Conservation (phyloP, 139 green algal genomes). For the Ettlia oleoabundans region DNA sequence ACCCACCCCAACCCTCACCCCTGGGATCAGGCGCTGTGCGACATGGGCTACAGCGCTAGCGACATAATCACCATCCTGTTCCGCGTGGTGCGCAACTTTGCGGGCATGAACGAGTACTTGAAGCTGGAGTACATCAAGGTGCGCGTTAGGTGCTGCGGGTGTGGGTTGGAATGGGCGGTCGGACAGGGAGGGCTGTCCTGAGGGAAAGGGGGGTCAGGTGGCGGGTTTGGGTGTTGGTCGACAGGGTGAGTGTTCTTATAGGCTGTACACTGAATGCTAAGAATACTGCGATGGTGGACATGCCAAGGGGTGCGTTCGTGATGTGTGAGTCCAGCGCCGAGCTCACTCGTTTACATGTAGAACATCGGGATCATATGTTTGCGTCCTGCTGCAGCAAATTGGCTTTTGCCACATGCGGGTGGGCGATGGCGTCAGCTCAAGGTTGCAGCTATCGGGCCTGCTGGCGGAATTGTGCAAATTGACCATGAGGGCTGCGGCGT, state of each 20-base stretch:
- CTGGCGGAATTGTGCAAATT: slow-evolving; percentile 91
- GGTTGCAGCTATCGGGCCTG: slow-evolving; percentile 93
- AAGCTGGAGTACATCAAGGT: slow-evolving; percentile 96
- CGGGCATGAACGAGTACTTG: slow-evolving; percentile 88
- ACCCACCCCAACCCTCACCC: neutral
- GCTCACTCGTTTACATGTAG: neutral
- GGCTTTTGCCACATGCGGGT: slow-evolving; percentile 96
- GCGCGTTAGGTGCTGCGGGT: neutral
- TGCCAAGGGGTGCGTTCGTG: too few relatives aligned
- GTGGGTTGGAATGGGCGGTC: neutral
- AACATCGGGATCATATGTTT: neutral
- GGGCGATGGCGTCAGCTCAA: slow-evolving; percentile 86
- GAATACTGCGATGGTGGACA: too few relatives aligned
- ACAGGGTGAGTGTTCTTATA: too few relatives aligned
- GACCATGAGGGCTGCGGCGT: slow-evolving; percentile 4
- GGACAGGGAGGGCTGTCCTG: neutral
- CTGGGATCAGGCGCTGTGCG: slow-evolving; percentile 71
- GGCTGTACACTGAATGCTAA: too few relatives aligned
- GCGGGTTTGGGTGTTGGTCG: too few relatives aligned
- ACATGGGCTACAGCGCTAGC: slow-evolving; percentile 87
- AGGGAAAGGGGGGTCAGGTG: too few relatives aligned
- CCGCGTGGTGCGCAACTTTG: slow-evolving; percentile 78
- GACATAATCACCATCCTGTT: slow-evolving; percentile 99
- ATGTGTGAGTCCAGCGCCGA: too few relatives aligned
- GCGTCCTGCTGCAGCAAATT: slow-evolving; percentile 71